Conservation (phyloP, 2,329 filamentous ascomycete species). For the Rhinocladiella mackenziei region DNA sequence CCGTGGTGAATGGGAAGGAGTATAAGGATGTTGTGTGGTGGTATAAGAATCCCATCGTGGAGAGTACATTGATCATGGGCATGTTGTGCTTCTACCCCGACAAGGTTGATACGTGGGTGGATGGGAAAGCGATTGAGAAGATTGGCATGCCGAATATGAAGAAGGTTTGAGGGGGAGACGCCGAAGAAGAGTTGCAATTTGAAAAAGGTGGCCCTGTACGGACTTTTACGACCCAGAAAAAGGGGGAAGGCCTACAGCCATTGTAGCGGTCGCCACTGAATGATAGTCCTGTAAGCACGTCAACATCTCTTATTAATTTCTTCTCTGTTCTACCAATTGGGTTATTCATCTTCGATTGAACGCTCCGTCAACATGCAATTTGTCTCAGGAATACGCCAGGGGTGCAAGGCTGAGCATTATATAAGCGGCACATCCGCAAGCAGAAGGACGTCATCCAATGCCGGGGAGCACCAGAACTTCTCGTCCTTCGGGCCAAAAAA, state of each 20-base stretch:
- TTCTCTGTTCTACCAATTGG: too few species aligned
- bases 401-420: constrained; percentile 6
- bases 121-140: constrained; percentile 27
- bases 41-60: constrained; percentile 26
- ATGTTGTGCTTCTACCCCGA: constrained; percentile 31
- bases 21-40: constrained; percentile 30
- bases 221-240: too few species aligned
- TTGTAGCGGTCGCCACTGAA: too few species aligned
- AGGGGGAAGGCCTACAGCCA: background rate
- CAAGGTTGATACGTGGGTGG: constrained; percentile 28
- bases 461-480: too few species aligned
- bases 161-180: background rate
- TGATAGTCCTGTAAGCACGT: too few species aligned
- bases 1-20: constrained; percentile 27
- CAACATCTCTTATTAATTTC: too few species aligned
- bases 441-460: background rate
- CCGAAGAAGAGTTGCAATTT: background rate
- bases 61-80: constrained; percentile 23
- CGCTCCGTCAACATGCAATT: too few species aligned
- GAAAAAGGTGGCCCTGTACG: too few species aligned
- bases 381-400: too few species aligned
- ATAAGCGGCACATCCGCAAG: constrained; percentile 4
- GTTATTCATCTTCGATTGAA: background rate
- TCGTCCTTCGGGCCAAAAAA: too few species aligned
- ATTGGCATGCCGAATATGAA: constrained; percentile 15